Conservation (phyloP, 495 filamentous ascomycete genomes). For the Aspergillus avenaceus region DNA sequence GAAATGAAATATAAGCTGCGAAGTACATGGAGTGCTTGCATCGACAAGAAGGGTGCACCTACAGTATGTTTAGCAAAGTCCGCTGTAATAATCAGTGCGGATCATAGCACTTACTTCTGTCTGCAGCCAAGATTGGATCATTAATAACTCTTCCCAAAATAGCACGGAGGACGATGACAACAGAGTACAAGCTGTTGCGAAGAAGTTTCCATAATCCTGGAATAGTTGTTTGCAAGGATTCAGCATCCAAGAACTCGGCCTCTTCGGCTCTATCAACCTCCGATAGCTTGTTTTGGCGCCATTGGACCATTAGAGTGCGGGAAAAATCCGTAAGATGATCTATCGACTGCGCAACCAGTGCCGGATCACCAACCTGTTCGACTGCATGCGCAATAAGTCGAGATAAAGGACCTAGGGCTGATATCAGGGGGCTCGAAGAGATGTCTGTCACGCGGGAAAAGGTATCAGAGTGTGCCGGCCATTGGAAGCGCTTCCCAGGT, state of each 20-base stretch:
- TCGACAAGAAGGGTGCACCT: slow-evolving; percentile 67
- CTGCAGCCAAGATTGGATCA: slow-evolving; percentile 48
- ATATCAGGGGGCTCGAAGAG: slow-evolving; percentile 63
- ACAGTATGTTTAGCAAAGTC: slow-evolving; percentile 1
- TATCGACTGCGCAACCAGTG: slow-evolving; percentile 60
- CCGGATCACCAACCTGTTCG: slow-evolving; percentile 57
- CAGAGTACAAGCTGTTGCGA: slow-evolving; percentile 73
- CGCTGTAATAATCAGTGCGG: not conserved
- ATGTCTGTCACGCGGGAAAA: slow-evolving; percentile 54
- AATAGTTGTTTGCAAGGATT: slow-evolving; percentile 65
- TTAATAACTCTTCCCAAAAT: slow-evolving; percentile 64
- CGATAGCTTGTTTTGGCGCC: slow-evolving; percentile 80
- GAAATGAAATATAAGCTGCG: slow-evolving; percentile 87
- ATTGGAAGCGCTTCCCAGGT: slow-evolving; percentile 62
- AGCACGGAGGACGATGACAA: slow-evolving; percentile 71
- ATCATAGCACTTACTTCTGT: slow-evolving; percentile 43
- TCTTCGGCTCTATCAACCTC: slow-evolving; percentile 80
- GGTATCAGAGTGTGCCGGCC: slow-evolving; percentile 60
- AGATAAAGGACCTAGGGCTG: slow-evolving; percentile 75
- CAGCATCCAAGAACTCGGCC: slow-evolving; percentile 58
- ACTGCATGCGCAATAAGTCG: slow-evolving; percentile 70
- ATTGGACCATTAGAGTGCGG: slow-evolving; percentile 67
- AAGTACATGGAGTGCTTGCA: slow-evolving; percentile 73
- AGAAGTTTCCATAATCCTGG: slow-evolving; percentile 78
- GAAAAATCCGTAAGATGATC: slow-evolving; percentile 70